phyloP scores from a whole-genome alignment of 352 stramenopile species.

The Phytophthora podocarpi region DNA sequence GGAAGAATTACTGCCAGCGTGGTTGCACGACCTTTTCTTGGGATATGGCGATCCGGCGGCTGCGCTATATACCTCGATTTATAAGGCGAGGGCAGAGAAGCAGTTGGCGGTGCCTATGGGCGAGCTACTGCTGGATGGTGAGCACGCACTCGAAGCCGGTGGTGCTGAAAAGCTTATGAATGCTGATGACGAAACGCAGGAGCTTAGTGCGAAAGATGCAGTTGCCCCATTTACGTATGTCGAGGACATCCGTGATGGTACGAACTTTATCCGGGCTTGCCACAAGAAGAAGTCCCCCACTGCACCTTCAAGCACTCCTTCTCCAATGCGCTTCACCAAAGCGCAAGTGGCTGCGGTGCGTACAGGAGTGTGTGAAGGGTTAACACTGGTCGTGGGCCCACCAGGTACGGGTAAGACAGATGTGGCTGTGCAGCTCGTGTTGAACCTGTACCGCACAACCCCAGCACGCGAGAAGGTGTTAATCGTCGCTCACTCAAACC shows the following conservation, averaged over 20 bases:
- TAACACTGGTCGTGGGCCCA: conserved; percentile 95
- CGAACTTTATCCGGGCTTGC: conserved; percentile 44
- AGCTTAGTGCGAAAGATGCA: conserved; percentile 40
- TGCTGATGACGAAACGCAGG: conserved; percentile 30
- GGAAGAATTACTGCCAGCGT: conserved; percentile 83
- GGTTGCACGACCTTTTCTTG: conserved; percentile 95
- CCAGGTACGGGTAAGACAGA: conserved; percentile 96
- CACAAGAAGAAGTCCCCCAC: conserved; percentile 14
- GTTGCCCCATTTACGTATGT: conserved; percentile 61
- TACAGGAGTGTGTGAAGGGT: conserved; percentile 91
- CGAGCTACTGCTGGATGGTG: conserved; percentile 51
- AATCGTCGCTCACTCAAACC: conserved; percentile 95
- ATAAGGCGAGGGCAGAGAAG: conserved; percentile 44
- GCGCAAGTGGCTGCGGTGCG: conserved; percentile 92
- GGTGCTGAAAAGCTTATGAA: conserved; percentile 49
- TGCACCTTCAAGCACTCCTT: background rate
- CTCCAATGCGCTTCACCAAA: conserved; percentile 88
- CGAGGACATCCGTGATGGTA: conserved; percentile 37
- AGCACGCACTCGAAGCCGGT: conserved; percentile 52
- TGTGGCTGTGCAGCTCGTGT: conserved; percentile 94
- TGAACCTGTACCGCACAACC: conserved; percentile 91
- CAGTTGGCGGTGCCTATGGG: conserved; percentile 41
- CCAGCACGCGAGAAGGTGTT: conserved; percentile 89
- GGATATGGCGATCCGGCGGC: conserved; percentile 92
- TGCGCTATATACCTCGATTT: conserved; percentile 74